Evolutionary conservation across 2,329 filamentous ascomycete genomes (phyloP).

Genomic region (Aspergillus sp.): DNA sequence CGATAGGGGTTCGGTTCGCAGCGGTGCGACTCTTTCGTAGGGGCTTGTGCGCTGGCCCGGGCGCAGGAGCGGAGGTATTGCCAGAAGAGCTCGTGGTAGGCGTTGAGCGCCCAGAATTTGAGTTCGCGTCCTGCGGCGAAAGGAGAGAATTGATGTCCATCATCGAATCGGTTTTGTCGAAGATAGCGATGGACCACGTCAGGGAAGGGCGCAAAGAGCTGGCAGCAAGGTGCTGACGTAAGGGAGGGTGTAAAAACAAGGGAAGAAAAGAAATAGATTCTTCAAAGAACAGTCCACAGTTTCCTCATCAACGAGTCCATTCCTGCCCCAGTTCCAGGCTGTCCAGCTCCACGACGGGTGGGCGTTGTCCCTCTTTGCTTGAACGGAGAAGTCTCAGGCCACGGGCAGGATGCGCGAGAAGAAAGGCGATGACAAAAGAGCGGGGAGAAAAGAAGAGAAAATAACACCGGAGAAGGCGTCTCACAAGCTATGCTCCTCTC

Average conservation of each 20-base stretch:
- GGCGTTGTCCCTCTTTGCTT: not conserved
- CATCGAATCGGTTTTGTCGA: conserved; percentile 13
- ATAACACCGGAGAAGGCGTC: not conserved
- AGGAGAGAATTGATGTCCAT: conserved; percentile 51
- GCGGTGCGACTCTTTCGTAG: conserved; percentile 37
- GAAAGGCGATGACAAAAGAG: conserved; percentile 2
- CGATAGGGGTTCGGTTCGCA: conserved; percentile 34
- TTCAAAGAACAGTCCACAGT: conserved; percentile 29
- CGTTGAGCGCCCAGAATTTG: conserved; percentile 36
- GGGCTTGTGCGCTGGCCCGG: conserved; percentile 35
- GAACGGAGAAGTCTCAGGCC: not conserved
- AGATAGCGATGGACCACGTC: conserved; percentile 14
- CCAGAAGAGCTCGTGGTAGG: conserved; percentile 25
- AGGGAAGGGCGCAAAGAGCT: conserved; percentile 19
- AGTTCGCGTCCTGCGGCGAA: conserved; percentile 44
- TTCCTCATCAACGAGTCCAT: conserved; percentile 37
- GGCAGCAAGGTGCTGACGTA: conserved; percentile 14
- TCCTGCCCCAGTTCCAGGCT: conserved; percentile 32
- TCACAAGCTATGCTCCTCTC: conserved; percentile 2
- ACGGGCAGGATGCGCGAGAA: not conserved
- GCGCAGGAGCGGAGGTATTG: conserved; percentile 26
- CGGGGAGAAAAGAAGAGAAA: not conserved
- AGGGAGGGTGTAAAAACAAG: conserved; percentile 4
- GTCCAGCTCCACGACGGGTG: conserved; percentile 15
- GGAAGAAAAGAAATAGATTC: conserved; percentile 10